These are phyloP conservation scores for Ophiostoma novo-ulmi DNA, from an alignment of 2,329 filamentous ascomycete species.

Conservation along the genomic window DNA sequence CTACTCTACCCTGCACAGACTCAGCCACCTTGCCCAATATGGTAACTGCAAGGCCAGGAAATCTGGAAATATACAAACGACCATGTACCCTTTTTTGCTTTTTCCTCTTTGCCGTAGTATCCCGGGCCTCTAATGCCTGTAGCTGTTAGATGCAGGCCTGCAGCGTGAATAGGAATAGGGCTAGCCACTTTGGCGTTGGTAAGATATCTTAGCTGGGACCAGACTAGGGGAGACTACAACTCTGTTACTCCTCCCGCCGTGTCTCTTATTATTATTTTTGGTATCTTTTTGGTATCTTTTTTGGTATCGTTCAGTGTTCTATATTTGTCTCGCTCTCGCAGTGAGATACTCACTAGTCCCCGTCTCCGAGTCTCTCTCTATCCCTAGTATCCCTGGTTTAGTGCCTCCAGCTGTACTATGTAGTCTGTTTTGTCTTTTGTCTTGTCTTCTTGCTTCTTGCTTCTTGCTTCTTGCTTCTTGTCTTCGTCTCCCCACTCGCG, in stretches of 20 bases:
- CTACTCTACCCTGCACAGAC: not conserved
- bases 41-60: constrained; percentile 15
- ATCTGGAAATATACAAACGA: not conserved
- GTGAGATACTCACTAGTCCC: not conserved
- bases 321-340: constrained; percentile 1
- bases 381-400: not conserved
- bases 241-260: not conserved
- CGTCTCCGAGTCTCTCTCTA: not conserved
- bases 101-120: constrained; percentile 7
- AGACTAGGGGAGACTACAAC: not conserved
- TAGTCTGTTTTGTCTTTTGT: not conserved
- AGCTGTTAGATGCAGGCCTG: not conserved
- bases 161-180: not conserved
- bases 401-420: not conserved
- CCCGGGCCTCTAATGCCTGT: constrained; percentile 17
- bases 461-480: too few species aligned
- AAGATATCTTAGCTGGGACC: not conserved
- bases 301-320: not conserved
- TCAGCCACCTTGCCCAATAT: constrained; percentile 25
- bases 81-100: constrained; percentile 1
- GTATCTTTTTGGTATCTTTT: not conserved
- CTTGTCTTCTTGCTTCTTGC: not conserved
- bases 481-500: constrained; percentile 13
- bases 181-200: constrained; percentile 2
- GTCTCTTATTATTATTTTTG: not conserved